phyloP scores from a whole-genome alignment of 495 filamentous ascomycete species.

The Tetracladium setigerum region DNA sequence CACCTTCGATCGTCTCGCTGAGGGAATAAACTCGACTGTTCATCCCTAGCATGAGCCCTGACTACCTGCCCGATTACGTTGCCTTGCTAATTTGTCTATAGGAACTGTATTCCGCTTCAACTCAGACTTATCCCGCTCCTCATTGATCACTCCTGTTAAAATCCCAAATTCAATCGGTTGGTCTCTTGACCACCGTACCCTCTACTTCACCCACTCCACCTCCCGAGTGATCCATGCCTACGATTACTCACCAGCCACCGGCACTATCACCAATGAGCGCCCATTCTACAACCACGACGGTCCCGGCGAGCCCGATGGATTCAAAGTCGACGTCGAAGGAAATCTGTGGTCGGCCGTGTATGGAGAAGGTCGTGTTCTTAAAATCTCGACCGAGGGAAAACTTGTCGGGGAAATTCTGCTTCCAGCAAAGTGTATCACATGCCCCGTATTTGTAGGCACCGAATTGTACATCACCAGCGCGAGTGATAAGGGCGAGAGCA shows the following conservation, averaged over 20 bases:
- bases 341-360: slow-evolving; percentile 75
- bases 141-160: slow-evolving; percentile 37
- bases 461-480: slow-evolving; percentile 73
- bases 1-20: not conserved
- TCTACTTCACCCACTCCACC: slow-evolving; percentile 79
- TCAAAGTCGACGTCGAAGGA: slow-evolving; percentile 63
- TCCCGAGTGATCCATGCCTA: slow-evolving; percentile 65
- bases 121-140: slow-evolving; percentile 19
- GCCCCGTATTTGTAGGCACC: slow-evolving; percentile 63
- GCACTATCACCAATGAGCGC: slow-evolving; percentile 57
- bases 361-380: slow-evolving; percentile 59
- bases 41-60: not conserved
- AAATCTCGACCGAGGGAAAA: slow-evolving; percentile 55
- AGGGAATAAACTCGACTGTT: not conserved
- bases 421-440: slow-evolving; percentile 64
- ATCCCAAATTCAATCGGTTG: slow-evolving; percentile 87
- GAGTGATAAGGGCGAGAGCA: slow-evolving; percentile 31
- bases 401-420: slow-evolving; percentile 58
- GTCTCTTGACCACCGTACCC: slow-evolving; percentile 59
- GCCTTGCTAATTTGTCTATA: not conserved
- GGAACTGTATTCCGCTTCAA: slow-evolving; percentile 20
- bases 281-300: slow-evolving; percentile 58
- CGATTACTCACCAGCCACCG: slow-evolving; percentile 59
- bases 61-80: not conserved
- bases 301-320: slow-evolving; percentile 63